Base-by-base conservation (phyloP, 768 basidiomycete species). In the Xerocomus brunneocitrinus region DNA sequence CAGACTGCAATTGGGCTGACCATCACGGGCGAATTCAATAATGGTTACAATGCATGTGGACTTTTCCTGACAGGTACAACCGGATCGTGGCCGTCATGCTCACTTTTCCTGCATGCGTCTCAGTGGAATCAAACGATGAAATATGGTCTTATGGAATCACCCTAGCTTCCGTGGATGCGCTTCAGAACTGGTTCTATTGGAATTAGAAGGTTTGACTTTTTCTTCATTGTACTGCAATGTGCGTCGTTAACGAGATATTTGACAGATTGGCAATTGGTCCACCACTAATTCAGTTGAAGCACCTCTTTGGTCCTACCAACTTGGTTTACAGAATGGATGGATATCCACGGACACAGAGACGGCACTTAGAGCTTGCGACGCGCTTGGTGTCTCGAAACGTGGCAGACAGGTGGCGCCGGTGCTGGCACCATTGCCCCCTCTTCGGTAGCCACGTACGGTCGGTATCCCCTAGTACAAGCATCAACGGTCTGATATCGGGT, bases 121-220 rank as follows among this genome's bases (percentile, higher is more conserved):
- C 76, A 70, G 34, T 88, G 80, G 80, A 74, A 74, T 52, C 68
- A n/a, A n/a, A n/a, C n/a, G n/a, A 73, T 73, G 62, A 85, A 81
- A 68, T 67, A 68, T 7, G 82, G 82, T 12, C 62, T 86, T 24
- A 71, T 68, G 67, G 66, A 74, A 58, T 80, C 58, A 73, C 76
- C 6, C 67, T 78, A n/a, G n/a, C n/a, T n/a, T n/a, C n/a, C n/a
- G n/a, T n/a, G n/a, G n/a, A n/a, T n/a, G n/a, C n/a, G n/a, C n/a
- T n/a, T n/a, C n/a, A 79, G 58, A 77, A 86, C 62, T 85, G 75
- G 74, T 88, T 84, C 71, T 89, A 79, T 76, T 89, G 87, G 87
- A 87, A 84, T 8, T 88, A 87, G 88, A 87, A 85, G 77, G 78
- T 78, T 42, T 41, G 49, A 5, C 22, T 12, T 22, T 8, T 34